Percentiles rank a stretch among this genome's conserved stretches.
phyloP scores from a whole-genome alignment of 805 yeast genomes.

The Phaffomyces thermotolerans region DNA sequence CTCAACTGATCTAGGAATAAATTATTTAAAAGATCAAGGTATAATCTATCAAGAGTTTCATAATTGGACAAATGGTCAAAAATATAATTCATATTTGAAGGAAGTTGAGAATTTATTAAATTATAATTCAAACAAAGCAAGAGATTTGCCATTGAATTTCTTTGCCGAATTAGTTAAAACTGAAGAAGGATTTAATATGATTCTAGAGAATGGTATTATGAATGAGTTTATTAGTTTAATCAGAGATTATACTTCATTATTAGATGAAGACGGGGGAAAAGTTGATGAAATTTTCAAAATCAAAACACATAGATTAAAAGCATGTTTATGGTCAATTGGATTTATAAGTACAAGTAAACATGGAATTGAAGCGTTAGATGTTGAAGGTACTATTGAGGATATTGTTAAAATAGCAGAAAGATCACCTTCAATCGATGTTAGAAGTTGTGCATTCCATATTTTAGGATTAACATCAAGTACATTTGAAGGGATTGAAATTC shows the following conservation, averaged over 20 bases:
- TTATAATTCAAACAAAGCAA: slow-evolving; percentile 1
- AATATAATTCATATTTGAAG: slow-evolving; percentile 37
- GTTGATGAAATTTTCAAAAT: slow-evolving; percentile 18
- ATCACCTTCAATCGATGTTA: slow-evolving; percentile 49
- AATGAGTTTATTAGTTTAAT: slow-evolving; percentile 31
- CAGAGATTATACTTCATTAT: slow-evolving; percentile 25
- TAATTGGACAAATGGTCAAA: slow-evolving; percentile 50
- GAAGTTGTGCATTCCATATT: slow-evolving; percentile 72
- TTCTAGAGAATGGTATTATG: slow-evolving; percentile 44
- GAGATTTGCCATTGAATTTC: slow-evolving; percentile 53
- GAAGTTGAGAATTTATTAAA: slow-evolving; percentile 38
- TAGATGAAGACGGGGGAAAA: slow-evolving; percentile 9
- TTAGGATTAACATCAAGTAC: slow-evolving; percentile 71
- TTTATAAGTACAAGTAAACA: slow-evolving; percentile 64
- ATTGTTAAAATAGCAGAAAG: slow-evolving; percentile 43
- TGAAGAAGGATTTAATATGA: slow-evolving; percentile 63
- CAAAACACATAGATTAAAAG: slow-evolving; percentile 46
- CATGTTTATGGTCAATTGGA: slow-evolving; percentile 83
- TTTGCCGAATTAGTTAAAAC: slow-evolving; percentile 77
- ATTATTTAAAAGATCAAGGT: slow-evolving; percentile 49
- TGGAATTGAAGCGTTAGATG: slow-evolving; percentile 59
- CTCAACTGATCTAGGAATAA: slow-evolving; percentile 62
- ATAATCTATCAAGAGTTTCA: slow-evolving; percentile 60
- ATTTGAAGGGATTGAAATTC: slow-evolving; percentile 71
- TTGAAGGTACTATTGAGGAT: slow-evolving; percentile 42